Conservation (phyloP, 371 early-diverging fungal species). For the Mortierella sp. region DNA sequence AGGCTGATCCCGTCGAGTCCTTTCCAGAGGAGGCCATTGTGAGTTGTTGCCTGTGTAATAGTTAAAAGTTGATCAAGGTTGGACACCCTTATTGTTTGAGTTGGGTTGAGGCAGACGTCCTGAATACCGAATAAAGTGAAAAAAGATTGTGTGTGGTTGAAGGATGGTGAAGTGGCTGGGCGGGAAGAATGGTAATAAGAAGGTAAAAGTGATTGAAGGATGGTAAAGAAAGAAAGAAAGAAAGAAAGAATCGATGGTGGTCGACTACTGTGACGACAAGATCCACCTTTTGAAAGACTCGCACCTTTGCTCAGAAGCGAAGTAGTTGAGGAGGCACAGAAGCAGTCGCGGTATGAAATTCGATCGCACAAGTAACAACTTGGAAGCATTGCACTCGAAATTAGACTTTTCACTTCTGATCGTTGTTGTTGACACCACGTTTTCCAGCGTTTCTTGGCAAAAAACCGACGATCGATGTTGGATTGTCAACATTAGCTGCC, state of each 20-base stretch:
- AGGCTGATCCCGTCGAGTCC: constrained; percentile 1
- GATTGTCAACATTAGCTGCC: neutral
- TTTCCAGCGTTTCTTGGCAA: too few species aligned
- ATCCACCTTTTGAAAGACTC: neutral
- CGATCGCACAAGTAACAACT: neutral
- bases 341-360: neutral
- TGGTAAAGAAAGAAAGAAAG: neutral
- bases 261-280: neutral
- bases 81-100: neutral
- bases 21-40: constrained; percentile 22
- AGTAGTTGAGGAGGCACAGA: neutral
- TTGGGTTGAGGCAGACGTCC: neutral
- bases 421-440: too few species aligned
- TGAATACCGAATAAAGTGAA: too few species aligned
- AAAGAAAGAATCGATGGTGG: neutral
- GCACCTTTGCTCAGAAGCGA: neutral
- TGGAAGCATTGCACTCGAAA: neutral
- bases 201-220: neutral
- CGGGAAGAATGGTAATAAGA: neutral
- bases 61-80: neutral
- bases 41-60: neutral
- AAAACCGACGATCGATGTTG: neutral
- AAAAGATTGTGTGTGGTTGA: neutral
- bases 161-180: neutral
- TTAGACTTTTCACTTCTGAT: too few species aligned